Base-by-base conservation (phyloP, 805 yeast species). In the Candida glaebosa region DNA sequence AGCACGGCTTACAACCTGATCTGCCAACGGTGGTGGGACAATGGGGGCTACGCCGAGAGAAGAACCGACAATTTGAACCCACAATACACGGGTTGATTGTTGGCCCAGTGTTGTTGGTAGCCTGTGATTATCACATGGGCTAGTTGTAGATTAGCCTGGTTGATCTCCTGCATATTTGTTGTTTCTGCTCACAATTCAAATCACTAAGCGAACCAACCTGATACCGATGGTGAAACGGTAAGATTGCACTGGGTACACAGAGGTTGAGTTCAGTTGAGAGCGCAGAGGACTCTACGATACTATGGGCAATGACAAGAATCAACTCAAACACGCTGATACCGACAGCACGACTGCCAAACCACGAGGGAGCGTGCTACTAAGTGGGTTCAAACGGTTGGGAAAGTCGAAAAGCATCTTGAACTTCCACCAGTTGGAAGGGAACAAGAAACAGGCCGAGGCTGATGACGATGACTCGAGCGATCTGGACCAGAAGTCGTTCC, bases 401-500 rank as follows among this genome's bases (percentile, higher is more conserved):
- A 35, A 35, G 18, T 24, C 38, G 7, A 22, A 18, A 17, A 15
- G 30, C 12, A 12, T 35, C 4, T 35, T 35, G 18, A 35, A 35
- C n/a, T 35, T 35, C 4, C 18, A 17, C 12, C 31, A 28, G 12
- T 9, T 28, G 16, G 31, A 28, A 5, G 31, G 5, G n/a, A 4
- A 14, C 8, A 35, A 7, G 14, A 14, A 14, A 6, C 12, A 34
- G 10, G 18, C 8, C n/a, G 22, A 7, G 5, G 37, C 22, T 7
- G 18, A 12, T 12, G 31, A 24, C 18, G 31, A 24, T 24, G 31
- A 28, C 5, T 10, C 14, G 9, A 14, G 16, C 12, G 31, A 28
- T 28, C 16, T 28, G 6, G 22, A n/a, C 8, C 5, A 22, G 7
- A n/a, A 24, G 9, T 20, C 30, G 14, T 67, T 67, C 48, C 71